phyloP scores from a whole-genome alignment of 257 asterid genomes.

The Ballota nigra region DNA sequence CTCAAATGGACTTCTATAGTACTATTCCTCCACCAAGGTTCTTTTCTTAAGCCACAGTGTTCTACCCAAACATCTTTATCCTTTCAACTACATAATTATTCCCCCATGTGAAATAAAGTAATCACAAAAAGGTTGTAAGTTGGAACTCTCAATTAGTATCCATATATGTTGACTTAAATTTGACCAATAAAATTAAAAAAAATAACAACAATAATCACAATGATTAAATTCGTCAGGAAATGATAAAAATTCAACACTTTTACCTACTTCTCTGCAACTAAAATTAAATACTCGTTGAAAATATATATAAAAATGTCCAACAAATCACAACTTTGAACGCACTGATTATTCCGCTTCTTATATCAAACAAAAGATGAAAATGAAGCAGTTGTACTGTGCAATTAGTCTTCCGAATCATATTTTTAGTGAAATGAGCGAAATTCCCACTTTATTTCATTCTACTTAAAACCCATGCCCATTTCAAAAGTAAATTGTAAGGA shows the following conservation, averaged over 20 bases:
- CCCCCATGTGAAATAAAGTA: neutral
- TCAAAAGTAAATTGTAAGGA: too few relatives aligned
- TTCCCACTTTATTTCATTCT: too few relatives aligned
- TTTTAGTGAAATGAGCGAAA: too few relatives aligned
- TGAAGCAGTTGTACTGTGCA: too few relatives aligned
- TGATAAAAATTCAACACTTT: neutral
- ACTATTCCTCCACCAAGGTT: slow-evolving; percentile 14
- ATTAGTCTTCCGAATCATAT: too few relatives aligned
- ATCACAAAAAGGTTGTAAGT: neutral
- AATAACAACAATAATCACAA: neutral
- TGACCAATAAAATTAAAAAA: neutral
- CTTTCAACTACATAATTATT: slow-evolving; percentile 4
- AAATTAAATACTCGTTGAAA: neutral
- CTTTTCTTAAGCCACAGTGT: slow-evolving; percentile 15
- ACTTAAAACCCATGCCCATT: too few relatives aligned
- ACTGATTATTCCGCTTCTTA: neutral
- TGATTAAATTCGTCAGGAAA: neutral
- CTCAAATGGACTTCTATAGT: neutral
- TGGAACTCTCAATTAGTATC: neutral
- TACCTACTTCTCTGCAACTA: neutral
- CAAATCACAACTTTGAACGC: neutral
- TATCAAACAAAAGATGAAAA: neutral
- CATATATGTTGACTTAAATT: neutral
- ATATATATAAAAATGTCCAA: neutral
- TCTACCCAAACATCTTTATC: neutral